Base-by-base conservation (phyloP, 441 rosid species). In the Corymbia calophylla region DNA sequence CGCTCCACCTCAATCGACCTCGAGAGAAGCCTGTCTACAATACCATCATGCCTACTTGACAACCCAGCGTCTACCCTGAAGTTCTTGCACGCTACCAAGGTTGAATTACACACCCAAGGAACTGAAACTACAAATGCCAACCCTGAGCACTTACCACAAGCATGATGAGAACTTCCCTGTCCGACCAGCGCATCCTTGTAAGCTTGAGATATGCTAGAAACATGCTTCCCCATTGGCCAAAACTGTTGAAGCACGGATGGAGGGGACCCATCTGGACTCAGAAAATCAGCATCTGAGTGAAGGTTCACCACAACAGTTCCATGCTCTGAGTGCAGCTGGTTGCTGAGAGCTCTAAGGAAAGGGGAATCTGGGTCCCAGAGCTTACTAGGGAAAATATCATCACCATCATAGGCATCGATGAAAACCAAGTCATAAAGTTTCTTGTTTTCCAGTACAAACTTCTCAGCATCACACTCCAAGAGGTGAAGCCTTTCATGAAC, bases 401-500 rank as follows among this genome's bases (percentile, higher is more conserved):
- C 99, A 44, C 99, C 99, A 25, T 98, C 97, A 91, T 96, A 98
- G 60, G 99, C 99, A 94, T 98, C 99, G 5, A 98, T 93, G 90
- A 98, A 97, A 92, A 96, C 91, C 89, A 97, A 77, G 89, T 98
- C 99, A 8, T 98, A 98, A 32, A 90, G 11, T 86, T 90, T 91
- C n/a, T 54, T 64, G 89, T 90, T 93, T 85, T 93, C 89, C 18
- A 93, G 92, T 54, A 97, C 89, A 91, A 96, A 96, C 31, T 94
- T 92, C 93, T 96, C 97, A 17, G 98, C 99, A n/a, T 98, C 97
- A 31, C 95, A 91, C 87, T 96, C 97, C 31, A 92, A 92, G 88
- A 98, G 97, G 94, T 86, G 91, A 64, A 98, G 94, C 91, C 99
- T 97, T 93, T 98, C 98, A 48, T 96, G 98, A 90, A 95, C 92